Percentiles rank a stretch among this genome's conserved stretches.
These are phyloP conservation scores for Rhodotorula sp. DNA, from an alignment of 1,284 basidiomycete genomes.

Conservation along the genomic window DNA sequence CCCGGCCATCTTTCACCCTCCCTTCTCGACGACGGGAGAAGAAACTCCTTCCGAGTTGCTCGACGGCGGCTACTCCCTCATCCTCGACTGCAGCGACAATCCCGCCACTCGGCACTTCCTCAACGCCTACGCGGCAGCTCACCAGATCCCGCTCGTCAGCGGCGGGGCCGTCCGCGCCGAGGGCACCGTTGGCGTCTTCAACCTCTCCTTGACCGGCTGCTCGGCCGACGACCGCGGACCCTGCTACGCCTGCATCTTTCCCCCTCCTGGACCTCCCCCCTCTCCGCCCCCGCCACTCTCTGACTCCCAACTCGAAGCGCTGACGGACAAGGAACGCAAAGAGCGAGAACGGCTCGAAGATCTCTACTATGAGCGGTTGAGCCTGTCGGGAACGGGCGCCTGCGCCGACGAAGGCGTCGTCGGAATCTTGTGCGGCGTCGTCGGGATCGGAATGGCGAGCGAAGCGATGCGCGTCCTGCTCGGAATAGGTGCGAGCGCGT, in stretches of 20 bases:
- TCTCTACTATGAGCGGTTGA: conserved; percentile 54
- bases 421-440: conserved; percentile 83
- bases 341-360: conserved; percentile 15
- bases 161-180: conserved; percentile 90
- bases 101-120: conserved; percentile 87
- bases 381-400: conserved; percentile 62
- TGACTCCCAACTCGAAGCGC: not conserved
- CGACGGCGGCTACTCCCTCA: conserved; percentile 61
- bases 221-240: conserved; percentile 57
- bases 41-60: conserved; percentile 44
- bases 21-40: conserved; percentile 57
- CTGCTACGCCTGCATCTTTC: conserved; percentile 94
- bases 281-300: not conserved
- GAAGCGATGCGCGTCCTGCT: conserved; percentile 81
- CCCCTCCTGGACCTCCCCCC: conserved; percentile 47
- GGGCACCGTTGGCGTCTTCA: conserved; percentile 84
- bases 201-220: conserved; percentile 50
- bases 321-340: conserved; percentile 40
- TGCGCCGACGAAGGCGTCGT: conserved; percentile 92
- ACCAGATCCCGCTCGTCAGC: conserved; percentile 76
- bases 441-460: conserved; percentile 86
- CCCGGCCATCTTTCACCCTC: conserved; percentile 30
- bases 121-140: conserved; percentile 71
- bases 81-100: conserved; percentile 96
- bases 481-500: conserved; percentile 61